phyloP scores from a whole-genome alignment of 441 rosid species.

The Euphorbia celastroides region DNA sequence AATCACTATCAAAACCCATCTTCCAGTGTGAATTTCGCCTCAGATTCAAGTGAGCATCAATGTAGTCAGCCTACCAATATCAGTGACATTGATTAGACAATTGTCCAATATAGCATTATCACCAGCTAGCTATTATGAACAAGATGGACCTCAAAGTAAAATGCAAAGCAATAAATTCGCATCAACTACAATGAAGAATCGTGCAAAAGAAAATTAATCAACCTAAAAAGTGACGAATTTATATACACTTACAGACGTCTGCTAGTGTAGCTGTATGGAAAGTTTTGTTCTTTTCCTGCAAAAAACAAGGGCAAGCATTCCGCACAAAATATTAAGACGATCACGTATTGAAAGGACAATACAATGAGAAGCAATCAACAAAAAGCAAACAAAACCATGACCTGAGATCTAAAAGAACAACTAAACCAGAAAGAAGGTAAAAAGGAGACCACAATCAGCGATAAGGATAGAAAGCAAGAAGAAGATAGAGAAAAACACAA shows the following conservation, averaged over 20 bases:
- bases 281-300: not conserved
- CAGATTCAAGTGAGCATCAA: constrained; percentile 22
- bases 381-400: not conserved
- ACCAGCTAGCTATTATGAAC: not conserved
- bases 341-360: not conserved
- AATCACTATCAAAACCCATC: constrained; percentile 82
- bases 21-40: constrained; percentile 11
- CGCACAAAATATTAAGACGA: too few species aligned
- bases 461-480: too few species aligned
- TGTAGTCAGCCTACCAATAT: constrained; percentile 20
- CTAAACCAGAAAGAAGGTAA: not conserved
- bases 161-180: not conserved
- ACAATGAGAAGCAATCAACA: not conserved
- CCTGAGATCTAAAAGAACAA: not conserved
- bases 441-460: not conserved
- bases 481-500: not conserved
- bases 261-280: not conserved
- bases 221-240: not conserved
- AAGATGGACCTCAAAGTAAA: not conserved
- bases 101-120: not conserved
- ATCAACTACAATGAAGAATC: not conserved
- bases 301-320: not conserved
- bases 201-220: not conserved
- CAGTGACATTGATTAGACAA: not conserved
- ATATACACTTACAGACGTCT: not conserved